Conservation (phyloP, 208 protist species). For the Leishmania mexicana region DNA sequence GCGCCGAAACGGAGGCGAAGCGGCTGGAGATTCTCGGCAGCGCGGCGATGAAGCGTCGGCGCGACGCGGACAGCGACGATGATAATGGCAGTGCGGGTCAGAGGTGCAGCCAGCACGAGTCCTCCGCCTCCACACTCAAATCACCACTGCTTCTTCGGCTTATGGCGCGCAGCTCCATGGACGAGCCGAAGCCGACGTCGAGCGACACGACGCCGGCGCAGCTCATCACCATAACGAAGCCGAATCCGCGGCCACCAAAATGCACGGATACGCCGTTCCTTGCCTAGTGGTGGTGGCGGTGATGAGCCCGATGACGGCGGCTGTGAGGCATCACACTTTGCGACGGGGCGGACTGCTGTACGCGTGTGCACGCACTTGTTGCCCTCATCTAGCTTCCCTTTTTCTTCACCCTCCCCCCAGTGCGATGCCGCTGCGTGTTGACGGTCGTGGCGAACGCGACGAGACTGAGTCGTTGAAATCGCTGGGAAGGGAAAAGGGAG, state of each 20-base stretch:
- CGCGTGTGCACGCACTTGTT: neutral
- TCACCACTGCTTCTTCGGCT: conserved; percentile 72
- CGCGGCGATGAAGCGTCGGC: conserved; percentile 46
- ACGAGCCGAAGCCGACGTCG: conserved; percentile 67
- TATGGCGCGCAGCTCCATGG: conserved; percentile 64
- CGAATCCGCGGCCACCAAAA: conserved; percentile 70
- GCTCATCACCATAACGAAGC: conserved; percentile 73
- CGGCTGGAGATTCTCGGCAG: conserved; percentile 66
- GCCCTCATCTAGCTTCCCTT: neutral
- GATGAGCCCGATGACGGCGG: neutral
- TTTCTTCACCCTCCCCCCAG: neutral
- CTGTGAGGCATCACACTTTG: neutral
- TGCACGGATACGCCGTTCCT: conserved; percentile 87
- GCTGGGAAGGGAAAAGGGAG: neutral
- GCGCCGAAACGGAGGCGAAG: conserved; percentile 34
- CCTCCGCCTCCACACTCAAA: conserved; percentile 43
- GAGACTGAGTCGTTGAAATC: neutral
- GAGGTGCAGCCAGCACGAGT: neutral
- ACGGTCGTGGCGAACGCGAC: neutral
- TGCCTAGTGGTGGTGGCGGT: neutral
- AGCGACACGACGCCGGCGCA: conserved; percentile 32
- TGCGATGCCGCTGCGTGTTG: neutral
- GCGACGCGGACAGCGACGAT: conserved; percentile 13
- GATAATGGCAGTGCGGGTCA: neutral
- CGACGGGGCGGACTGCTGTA: neutral